phyloP scores from a whole-genome alignment of 2,329 filamentous ascomycete species.

The Curvularia hawaiiensis region DNA sequence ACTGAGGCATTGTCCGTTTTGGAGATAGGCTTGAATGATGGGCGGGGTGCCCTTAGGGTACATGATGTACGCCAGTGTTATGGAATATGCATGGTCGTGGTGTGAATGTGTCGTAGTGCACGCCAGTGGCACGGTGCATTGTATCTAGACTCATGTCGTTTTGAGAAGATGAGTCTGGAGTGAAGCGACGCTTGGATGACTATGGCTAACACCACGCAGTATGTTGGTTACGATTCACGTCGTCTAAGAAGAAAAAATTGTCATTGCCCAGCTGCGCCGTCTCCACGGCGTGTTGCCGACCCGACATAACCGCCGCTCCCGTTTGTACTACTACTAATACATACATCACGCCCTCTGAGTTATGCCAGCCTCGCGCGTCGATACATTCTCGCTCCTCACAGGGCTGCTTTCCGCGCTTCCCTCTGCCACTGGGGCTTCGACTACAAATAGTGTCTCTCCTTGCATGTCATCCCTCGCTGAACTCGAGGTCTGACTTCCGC shows the following conservation, averaged over 20 bases:
- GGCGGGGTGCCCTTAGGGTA: background rate
- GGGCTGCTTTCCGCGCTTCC: conserved; percentile 4
- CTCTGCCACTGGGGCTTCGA: conserved; percentile 33
- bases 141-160: background rate
- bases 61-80: background rate
- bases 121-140: background rate
- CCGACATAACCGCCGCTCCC: background rate
- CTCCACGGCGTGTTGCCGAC: background rate
- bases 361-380: background rate
- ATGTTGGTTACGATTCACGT: background rate
- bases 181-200: background rate
- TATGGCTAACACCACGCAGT: background rate
- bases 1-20: background rate
- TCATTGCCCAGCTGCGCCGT: background rate
- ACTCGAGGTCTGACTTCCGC: conserved; percentile 8
- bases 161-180: background rate
- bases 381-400: conserved; percentile 1
- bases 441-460: conserved; percentile 36
- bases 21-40: background rate
- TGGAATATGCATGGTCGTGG: background rate
- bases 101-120: background rate
- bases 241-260: background rate
- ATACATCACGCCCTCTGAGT: conserved; percentile 2
- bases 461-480: conserved; percentile 1
- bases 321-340: background rate